Evolutionary conservation across 345 rosid species (phyloP).

Genomic region (Lagerstroemia speciosa): DNA sequence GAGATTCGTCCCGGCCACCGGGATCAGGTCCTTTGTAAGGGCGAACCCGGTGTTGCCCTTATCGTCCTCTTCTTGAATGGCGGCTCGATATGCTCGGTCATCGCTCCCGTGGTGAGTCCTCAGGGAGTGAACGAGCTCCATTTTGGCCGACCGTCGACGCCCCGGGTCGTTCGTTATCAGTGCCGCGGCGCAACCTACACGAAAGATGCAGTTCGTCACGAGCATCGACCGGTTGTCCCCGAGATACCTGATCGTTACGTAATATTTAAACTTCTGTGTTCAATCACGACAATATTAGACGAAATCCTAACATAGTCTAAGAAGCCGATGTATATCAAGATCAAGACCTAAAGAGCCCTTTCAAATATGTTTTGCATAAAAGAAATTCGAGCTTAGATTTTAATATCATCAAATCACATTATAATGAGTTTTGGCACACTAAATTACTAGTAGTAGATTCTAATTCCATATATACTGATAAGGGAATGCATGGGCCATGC

Average conservation of each 20-base stretch:
- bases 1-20: conserved; percentile 9
- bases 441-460: too few relatives aligned
- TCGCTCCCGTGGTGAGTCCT: conserved; percentile 19
- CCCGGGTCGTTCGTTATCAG: conserved; percentile 12
- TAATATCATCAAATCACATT: too few relatives aligned
- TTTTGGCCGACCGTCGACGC: conserved; percentile 2
- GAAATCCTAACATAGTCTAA: too few relatives aligned
- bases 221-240: conserved; percentile 21
- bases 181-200: conserved; percentile 16
- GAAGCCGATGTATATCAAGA: too few relatives aligned
- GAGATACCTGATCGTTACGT: conserved; percentile 15
- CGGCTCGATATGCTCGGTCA: conserved; percentile 18
- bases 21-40: conserved; percentile 18
- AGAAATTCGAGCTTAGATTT: too few relatives aligned
- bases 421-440: too few relatives aligned
- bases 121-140: conserved; percentile 15
- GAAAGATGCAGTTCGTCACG: conserved; percentile 21
- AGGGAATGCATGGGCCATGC: background rate
- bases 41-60: conserved; percentile 14
- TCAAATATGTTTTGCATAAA: too few relatives aligned
- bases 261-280: too few relatives aligned
- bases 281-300: too few relatives aligned
- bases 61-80: conserved; percentile 17
- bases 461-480: background rate
- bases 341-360: too few relatives aligned